Evolutionary conservation across 163 green algal species (phyloP).

Genomic region (Chlorella variabilis): DNA sequence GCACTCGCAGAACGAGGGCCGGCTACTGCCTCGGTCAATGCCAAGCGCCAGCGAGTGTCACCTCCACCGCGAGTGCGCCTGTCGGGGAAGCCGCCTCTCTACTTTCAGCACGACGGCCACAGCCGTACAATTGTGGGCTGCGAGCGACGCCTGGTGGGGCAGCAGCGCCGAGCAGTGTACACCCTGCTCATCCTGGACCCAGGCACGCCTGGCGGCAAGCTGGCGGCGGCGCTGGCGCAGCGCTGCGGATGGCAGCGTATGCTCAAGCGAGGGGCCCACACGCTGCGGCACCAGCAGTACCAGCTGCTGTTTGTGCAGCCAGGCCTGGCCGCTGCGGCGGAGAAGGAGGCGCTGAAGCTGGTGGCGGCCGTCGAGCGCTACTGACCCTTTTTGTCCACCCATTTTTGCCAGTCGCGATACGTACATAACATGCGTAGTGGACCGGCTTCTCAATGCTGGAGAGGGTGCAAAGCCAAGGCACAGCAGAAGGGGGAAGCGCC

Average conservation of each 20-base stretch:
- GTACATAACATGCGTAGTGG: no score
- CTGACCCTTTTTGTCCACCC: neutral
- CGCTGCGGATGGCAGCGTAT: constrained; percentile 45
- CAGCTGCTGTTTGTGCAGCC: constrained; percentile 46
- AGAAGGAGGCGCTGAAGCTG: constrained; percentile 7
- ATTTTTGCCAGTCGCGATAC: neutral
- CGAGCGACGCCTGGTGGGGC: constrained; percentile 53
- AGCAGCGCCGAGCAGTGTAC: constrained; percentile 19
- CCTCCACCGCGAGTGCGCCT: neutral
- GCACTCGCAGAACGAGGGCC: constrained; percentile 14
- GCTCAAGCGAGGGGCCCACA: constrained; percentile 33
- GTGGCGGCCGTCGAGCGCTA: constrained; percentile 19
- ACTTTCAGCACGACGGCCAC: constrained; percentile 92
- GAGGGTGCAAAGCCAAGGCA: no score
- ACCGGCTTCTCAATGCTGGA: no score
- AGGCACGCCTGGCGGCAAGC: neutral
- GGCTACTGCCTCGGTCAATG: neutral
- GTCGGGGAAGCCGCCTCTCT: constrained; percentile 71
- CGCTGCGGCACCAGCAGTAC: constrained; percentile 65
- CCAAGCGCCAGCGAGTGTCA: constrained; percentile 8
- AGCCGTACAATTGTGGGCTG: constrained; percentile 88
- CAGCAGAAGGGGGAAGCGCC: no score
- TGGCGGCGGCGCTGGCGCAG: constrained; percentile 19
- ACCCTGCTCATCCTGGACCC: constrained; percentile 64
- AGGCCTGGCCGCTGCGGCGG: neutral